A percentile compares a stretch with the other conserved stretches of the same genome.
phyloP scores from a whole-genome alignment of 305 asterid genomes.

The Nicotiana rustica region DNA sequence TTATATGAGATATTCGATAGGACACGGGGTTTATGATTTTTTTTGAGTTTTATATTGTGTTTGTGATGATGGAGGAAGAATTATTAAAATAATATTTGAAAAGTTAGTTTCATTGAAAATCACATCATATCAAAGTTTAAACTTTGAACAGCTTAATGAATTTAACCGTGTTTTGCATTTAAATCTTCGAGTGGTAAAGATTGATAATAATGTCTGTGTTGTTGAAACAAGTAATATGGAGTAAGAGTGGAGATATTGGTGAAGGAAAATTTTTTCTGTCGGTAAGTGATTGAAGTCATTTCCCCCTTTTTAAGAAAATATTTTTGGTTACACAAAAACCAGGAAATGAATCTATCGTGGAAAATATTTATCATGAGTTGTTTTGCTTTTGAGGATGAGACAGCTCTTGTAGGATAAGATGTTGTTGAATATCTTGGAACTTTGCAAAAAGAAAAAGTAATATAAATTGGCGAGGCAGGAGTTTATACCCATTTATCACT shows the following conservation, averaged over 20 bases:
- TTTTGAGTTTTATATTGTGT: background rate
- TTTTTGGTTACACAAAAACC: background rate
- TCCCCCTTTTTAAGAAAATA: background rate
- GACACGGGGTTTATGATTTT: background rate
- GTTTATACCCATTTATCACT: background rate
- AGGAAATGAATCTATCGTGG: background rate
- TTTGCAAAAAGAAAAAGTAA: background rate
- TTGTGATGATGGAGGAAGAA: background rate
- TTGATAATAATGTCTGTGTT: background rate
- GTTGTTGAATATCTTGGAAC: background rate
- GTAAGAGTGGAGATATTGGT: background rate
- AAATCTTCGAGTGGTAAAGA: background rate
- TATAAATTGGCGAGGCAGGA: background rate
- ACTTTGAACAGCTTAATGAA: background rate
- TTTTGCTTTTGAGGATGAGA: background rate
- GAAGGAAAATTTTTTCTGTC: background rate
- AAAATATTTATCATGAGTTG: background rate
- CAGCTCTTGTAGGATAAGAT: background rate
- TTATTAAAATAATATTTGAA: slow-evolving; percentile 3
- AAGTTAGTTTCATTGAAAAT: background rate
- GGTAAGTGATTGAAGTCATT: background rate
- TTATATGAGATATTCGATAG: background rate
- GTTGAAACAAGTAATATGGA: background rate
- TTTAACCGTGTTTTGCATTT: slow-evolving; percentile 16
- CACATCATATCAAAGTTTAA: background rate